Evolutionary conservation across 2,329 filamentous ascomycete genomes (phyloP).

Genomic region (Paramyrothecium sp.): DNA sequence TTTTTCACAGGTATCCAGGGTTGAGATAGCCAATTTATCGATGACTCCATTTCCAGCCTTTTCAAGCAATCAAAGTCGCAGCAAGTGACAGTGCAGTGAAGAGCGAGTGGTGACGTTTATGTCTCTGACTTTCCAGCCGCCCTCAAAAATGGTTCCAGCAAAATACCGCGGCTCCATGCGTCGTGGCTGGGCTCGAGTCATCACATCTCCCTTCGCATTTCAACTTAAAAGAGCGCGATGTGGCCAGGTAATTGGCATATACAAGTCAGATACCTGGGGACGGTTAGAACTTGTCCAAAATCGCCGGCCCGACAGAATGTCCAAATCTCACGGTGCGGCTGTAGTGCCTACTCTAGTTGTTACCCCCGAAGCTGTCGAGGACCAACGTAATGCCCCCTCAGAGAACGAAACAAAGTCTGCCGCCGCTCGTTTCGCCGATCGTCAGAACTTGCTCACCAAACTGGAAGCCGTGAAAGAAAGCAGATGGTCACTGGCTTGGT

Average conservation of each 20-base stretch:
- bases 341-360: no score
- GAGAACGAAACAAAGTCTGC: background rate
- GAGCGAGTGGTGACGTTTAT: background rate
- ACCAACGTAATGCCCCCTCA: background rate
- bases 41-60: background rate
- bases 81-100: background rate
- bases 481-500: constrained; percentile 3
- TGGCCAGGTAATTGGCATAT: no score
- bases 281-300: no score
- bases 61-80: background rate
- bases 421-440: background rate
- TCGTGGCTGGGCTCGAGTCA: background rate
- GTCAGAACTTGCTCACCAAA: background rate
- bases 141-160: background rate
- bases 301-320: background rate
- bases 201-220: background rate
- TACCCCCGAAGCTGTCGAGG: background rate
- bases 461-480: constrained; percentile 5
- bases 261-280: no score
- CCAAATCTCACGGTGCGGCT: background rate
- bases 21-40: background rate
- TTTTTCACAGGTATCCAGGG: no score
- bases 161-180: background rate
- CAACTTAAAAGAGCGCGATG: background rate
- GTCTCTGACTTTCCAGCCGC: background rate